Evolutionary conservation across 2,329 filamentous ascomycete genomes (phyloP).

Genomic region (Penicillium expansum): DNA sequence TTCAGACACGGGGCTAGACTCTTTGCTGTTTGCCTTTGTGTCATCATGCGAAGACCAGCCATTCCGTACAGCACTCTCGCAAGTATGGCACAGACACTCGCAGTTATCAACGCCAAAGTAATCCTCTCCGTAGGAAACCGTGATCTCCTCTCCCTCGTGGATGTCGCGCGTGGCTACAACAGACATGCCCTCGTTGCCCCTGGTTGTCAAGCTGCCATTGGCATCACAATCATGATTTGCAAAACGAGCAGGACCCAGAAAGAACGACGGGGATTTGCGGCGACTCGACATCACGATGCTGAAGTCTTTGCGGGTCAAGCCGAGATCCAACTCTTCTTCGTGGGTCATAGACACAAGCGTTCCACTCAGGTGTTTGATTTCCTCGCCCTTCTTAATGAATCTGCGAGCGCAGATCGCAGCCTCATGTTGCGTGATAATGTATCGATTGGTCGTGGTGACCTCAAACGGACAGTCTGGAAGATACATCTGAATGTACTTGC

Average conservation of each 20-base stretch:
- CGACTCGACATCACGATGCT: slow-evolving; percentile 93
- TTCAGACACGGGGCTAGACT: slow-evolving; percentile 35
- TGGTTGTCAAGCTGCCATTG: slow-evolving; percentile 83
- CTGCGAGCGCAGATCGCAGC: slow-evolving; percentile 80
- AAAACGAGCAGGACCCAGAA: slow-evolving; percentile 92
- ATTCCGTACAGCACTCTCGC: slow-evolving; percentile 71
- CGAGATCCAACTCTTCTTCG: slow-evolving; percentile 82
- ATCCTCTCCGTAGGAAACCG: slow-evolving; percentile 89
- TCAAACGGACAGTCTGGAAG: slow-evolving; percentile 92
- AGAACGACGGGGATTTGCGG: slow-evolving; percentile 85
- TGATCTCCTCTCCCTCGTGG: slow-evolving; percentile 86
- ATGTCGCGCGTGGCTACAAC: slow-evolving; percentile 83
- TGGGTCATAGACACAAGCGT: slow-evolving; percentile 90
- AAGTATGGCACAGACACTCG: slow-evolving; percentile 88
- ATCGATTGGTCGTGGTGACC: slow-evolving; percentile 88
- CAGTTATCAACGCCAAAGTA: slow-evolving; percentile 96
- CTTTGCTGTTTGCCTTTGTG: slow-evolving; percentile 35
- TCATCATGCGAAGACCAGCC: slow-evolving; percentile 67
- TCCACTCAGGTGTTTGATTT: slow-evolving; percentile 85
- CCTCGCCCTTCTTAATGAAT: slow-evolving; percentile 75
- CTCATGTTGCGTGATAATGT: slow-evolving; percentile 87
- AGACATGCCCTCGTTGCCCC: slow-evolving; percentile 81
- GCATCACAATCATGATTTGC: slow-evolving; percentile 96
- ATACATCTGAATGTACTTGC: slow-evolving; percentile 90
- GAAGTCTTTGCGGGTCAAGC: slow-evolving; percentile 83